These are phyloP conservation scores for Pichia terricola DNA, from an alignment of 1,139 yeast species.

Conservation along the genomic window DNA sequence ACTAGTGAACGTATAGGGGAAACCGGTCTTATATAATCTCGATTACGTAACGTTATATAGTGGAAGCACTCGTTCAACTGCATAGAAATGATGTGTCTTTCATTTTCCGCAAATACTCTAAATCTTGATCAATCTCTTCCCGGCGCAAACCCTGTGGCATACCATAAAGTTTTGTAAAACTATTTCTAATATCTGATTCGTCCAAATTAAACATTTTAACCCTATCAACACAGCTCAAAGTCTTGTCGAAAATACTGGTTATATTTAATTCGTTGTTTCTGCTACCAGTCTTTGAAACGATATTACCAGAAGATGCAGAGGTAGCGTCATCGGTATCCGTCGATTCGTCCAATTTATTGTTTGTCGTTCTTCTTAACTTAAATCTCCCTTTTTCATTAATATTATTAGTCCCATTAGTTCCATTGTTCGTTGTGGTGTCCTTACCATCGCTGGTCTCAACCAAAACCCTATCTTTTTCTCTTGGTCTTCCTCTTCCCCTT, in stretches of 20 bases:
- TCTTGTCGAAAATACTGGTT: slow-evolving; percentile 10
- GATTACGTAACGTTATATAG: no score
- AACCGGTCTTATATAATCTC: no score
- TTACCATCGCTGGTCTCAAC: background rate
- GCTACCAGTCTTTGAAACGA: background rate
- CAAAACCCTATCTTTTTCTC: slow-evolving; percentile 4
- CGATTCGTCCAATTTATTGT: background rate
- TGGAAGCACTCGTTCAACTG: no score
- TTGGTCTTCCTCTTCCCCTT: slow-evolving; percentile 1
- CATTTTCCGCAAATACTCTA: slow-evolving; percentile 3
- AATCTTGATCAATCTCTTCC: slow-evolving; percentile 25
- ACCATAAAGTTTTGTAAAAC: slow-evolving; percentile 23
- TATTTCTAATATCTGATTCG: slow-evolving; percentile 10
- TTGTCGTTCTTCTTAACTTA: background rate
- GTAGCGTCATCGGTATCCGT: background rate
- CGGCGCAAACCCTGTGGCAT: slow-evolving; percentile 23
- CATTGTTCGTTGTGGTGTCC: background rate
- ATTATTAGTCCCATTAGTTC: background rate
- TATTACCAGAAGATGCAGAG: background rate
- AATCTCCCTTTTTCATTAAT: background rate
- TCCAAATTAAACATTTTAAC: slow-evolving; percentile 11
- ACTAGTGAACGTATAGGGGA: no score
- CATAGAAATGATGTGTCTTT: no score
- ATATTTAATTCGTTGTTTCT: slow-evolving; percentile 6
- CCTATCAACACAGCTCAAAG: slow-evolving; percentile 11